Evolutionary conservation across 192 early-diverging fungal genomes (phyloP).

Genomic region (Gorgonomyces haynaldii): DNA sequence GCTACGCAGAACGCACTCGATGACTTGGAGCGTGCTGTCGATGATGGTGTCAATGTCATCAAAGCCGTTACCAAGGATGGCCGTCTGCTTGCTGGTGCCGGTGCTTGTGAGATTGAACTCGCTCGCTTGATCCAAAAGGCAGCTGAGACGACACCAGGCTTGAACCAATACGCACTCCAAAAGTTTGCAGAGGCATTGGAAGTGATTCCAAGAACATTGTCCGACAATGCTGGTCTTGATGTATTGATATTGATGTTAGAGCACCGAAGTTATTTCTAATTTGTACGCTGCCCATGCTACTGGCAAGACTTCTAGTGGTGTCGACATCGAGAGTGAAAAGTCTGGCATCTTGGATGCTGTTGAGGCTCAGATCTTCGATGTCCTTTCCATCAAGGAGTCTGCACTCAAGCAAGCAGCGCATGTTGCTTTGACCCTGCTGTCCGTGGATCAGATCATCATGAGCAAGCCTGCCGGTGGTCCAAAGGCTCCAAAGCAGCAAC

Average conservation of each 20-base stretch:
- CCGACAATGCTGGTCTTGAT: conserved; percentile 90
- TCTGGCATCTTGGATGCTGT: conserved; percentile 67
- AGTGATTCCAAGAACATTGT: conserved; percentile 86
- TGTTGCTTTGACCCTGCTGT: conserved; percentile 83
- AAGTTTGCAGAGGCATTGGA: conserved; percentile 92
- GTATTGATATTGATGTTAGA: conserved; percentile 30
- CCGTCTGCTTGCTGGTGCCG: conserved; percentile 82
- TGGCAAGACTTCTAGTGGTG: conserved; percentile 52
- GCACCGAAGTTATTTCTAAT: conserved; percentile 79
- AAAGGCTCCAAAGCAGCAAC: conserved; percentile 23
- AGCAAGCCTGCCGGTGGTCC: conserved; percentile 93
- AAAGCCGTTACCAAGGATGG: conserved; percentile 82
- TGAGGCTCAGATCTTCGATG: conserved; percentile 65
- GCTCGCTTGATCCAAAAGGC: conserved; percentile 62
- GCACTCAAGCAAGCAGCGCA: conserved; percentile 84
- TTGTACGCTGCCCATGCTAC: conserved; percentile 85
- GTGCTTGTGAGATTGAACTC: conserved; percentile 89
- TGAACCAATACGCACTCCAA: conserved; percentile 93
- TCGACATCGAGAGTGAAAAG: conserved; percentile 68
- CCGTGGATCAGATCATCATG: conserved; percentile 99
- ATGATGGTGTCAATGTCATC: conserved; percentile 95
- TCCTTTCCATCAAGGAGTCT: conserved; percentile 71
- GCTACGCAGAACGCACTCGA: conserved; percentile 92
- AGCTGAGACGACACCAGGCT: conserved; percentile 68
- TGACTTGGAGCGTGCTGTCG: conserved; percentile 92